Base-by-base conservation (phyloP, 208 protist genomes). In the Acanthamoeba lenticulata region DNA sequence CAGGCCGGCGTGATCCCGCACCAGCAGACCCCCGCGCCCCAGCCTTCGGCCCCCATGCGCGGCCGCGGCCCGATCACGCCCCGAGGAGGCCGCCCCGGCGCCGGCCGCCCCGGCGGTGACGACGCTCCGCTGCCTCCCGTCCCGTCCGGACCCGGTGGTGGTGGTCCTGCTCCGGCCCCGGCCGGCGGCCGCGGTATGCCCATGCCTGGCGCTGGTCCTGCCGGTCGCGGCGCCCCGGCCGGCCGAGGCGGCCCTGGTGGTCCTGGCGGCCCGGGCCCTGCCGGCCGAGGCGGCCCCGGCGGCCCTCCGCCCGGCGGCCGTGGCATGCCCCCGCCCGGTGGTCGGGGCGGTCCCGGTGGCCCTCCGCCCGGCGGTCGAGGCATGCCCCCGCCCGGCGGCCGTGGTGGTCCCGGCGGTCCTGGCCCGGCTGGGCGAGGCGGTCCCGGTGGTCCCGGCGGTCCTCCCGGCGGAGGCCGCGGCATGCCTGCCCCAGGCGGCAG, bases 1-100 rank as follows among this genome's bases (percentile, higher is more conserved):
- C 42, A 89, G 49, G 81, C 47, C 32, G 81, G 49, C 60, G 81
- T 55, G n/a, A 65, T 89, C 29, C 81, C 81, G 49, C 81, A 55
- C 36, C 81, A 89, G 49, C 42, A 89, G 42, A 89, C 81, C 6
- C 81, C 81, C 21, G 47, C 81, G 21, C 81, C 81, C 24, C 81
- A 89, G 49, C 47, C 49, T 17, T 38, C 29, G 6, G 36, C 45
- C 15, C 11, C 81, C 29, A 15, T 15, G 24, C 40, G 81, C 15
- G 81, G 81, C 29, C 24, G 81, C 11, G 81, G 45, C 42, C 49
- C 49, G 49, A 57, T 57, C 0, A 13, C 81, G 17, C 29, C 47
- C 9, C 19, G 36, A 42, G n/a, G 60, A 17, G 60, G 60, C 15
- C 21, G 9, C 13, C 49, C 19, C 9, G 9, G 9, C 49, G 9